Evolutionary conservation across 495 filamentous ascomycete species (phyloP), one percentile per base, ranked within the genome.

Genomic region (Annulohypoxylon stygium): DNA sequence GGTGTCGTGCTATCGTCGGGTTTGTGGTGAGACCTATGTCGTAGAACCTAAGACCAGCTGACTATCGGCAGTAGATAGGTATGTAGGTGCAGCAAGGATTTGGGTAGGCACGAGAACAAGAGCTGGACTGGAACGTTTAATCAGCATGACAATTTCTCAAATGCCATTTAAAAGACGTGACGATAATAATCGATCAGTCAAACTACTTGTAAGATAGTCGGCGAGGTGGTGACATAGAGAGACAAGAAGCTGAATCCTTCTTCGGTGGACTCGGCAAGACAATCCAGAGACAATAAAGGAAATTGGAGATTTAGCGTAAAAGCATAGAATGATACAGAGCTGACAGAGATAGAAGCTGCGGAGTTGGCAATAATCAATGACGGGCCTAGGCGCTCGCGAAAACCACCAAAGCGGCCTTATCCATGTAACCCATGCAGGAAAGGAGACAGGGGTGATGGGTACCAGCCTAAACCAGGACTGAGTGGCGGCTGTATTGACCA

Each of bases 1-100:
- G 67, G 65, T 69, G 25, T 67, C 60, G 69, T 62, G 69, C 54
- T 64, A 65, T 65, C 34, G 45, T 57, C 41, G 59, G 34, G 45
- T 60, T 61, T 50, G 57, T 69, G 23, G 73, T 72, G 69, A 75
- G 73, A 75, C 69, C 65, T 69, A 66, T 69, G 65, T 68, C 68
- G 68, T 71, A 71, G 45, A 69, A 69, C 61, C 60, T 62, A 71
- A 61, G 67, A 68, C 72, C 62, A 68, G 48, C 59, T 65, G 66
- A 70, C 51, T 33, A 30, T 60, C 62, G 67, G 72, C 62, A 66
- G 61, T 58, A 39, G 54, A 36, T 14, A 33, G 34, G 51, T 36
- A 62, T 48, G 48, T 54, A 55, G 47, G 47, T 51, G 57, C 18
- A 43, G 20, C 33, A n/a, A 26, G 41, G 43, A 63, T 65, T 18